Evolutionary conservation across 2,329 filamentous ascomycete genomes (phyloP).

Genomic region (Penicillium aurantiogriseum): DNA sequence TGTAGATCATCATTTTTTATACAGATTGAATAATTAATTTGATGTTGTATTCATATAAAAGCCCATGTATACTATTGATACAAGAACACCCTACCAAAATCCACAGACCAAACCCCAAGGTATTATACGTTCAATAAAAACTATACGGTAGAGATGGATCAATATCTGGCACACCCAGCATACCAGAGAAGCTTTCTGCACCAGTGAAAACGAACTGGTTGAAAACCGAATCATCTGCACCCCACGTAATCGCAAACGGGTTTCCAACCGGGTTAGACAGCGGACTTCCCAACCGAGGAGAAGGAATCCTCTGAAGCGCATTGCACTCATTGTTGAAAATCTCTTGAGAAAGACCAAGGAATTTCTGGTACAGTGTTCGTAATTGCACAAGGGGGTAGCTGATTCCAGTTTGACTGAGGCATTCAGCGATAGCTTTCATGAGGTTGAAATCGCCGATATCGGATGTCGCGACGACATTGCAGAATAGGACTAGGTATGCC

Average conservation of each 20-base stretch:
- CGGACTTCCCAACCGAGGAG: not conserved
- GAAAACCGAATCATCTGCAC: not conserved
- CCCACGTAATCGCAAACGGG: not conserved
- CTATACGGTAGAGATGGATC: not conserved
- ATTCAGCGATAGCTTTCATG: constrained; percentile 17
- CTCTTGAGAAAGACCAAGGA: constrained; percentile 15
- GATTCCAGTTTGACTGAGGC: constrained; percentile 13
- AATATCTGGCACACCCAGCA: not conserved
- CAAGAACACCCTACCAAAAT: not conserved
- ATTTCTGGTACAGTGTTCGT: constrained; percentile 17
- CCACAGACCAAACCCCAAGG: not conserved
- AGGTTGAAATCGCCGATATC: constrained; percentile 21
- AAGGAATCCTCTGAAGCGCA: not conserved
- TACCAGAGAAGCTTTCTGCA: not conserved
- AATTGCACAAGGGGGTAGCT: constrained; percentile 17
- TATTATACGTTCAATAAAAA: not conserved
- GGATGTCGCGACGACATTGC: constrained; percentile 21
- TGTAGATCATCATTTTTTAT: not conserved
- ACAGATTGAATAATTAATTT: not conserved
- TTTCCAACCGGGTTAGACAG: not conserved
- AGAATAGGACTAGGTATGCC: constrained; percentile 24
- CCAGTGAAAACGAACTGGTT: not conserved
- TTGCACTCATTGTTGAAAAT: constrained; percentile 8
- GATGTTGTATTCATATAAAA: not conserved
- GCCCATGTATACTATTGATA: not conserved